phyloP scores from a whole-genome alignment of 495 filamentous ascomycete species.

The Penicillium verhagenii region DNA sequence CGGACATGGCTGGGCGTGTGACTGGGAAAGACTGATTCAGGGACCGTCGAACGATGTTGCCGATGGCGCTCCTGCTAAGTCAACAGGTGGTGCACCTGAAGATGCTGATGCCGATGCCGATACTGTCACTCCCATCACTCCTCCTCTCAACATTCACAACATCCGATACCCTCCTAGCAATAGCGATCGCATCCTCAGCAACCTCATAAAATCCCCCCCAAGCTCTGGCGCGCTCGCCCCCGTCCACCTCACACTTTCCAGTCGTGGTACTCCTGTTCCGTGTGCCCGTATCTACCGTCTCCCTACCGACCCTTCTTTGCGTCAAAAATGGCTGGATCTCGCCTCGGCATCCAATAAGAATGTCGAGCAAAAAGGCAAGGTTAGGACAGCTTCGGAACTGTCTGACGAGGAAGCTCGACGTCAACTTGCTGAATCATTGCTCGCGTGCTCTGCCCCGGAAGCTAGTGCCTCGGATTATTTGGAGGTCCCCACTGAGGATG shows the following conservation, averaged over 20 bases:
- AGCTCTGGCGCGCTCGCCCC: conserved; percentile 47
- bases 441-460: conserved; percentile 29
- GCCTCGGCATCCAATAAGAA: conserved; percentile 13
- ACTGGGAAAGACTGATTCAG: conserved; percentile 69
- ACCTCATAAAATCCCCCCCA: conserved; percentile 20
- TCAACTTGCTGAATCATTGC: conserved; percentile 53
- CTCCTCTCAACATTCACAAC: conserved; percentile 36
- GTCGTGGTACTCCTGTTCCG: conserved; percentile 58
- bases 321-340: conserved; percentile 53
- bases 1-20: conserved; percentile 81
- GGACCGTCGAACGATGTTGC: conserved; percentile 10
- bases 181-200: conserved; percentile 23
- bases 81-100: conserved; percentile 12
- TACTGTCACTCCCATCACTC: conserved; percentile 3
- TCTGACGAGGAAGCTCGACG: conserved; percentile 45
- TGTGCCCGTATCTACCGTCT: conserved; percentile 73
- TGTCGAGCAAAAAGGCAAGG: neutral
- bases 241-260: conserved; percentile 56
- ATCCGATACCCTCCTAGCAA: conserved; percentile 18
- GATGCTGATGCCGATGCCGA: neutral
- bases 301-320: conserved; percentile 49
- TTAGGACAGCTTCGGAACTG: neutral
- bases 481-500: conserved; percentile 65
- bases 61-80: neutral
- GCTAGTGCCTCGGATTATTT: conserved; percentile 54